Evolutionary conservation across 352 stramenopile genomes (phyloP).

Genomic region (Globisporangium alternatum): DNA sequence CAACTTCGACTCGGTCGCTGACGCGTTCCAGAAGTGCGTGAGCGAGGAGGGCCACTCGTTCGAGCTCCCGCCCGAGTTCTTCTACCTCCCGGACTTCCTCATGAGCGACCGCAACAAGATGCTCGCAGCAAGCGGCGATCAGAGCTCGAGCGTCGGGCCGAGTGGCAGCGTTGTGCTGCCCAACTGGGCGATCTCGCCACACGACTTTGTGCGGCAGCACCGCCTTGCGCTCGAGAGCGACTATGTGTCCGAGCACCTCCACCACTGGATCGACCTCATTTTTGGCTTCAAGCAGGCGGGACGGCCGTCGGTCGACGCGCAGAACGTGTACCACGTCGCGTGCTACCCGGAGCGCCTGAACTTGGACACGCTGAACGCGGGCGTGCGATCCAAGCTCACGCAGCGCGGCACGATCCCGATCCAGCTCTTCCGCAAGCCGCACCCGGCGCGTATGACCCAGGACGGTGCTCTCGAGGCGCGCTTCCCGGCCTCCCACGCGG

Average conservation of each 20-base stretch:
- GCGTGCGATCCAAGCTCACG: constrained; percentile 55
- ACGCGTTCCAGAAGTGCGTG: constrained; percentile 56
- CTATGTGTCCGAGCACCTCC: constrained; percentile 96
- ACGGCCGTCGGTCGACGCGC: constrained; percentile 70
- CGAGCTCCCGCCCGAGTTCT: constrained; percentile 81
- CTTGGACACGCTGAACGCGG: constrained; percentile 56
- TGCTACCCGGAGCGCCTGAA: constrained; percentile 79
- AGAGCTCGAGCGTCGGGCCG: constrained; percentile 43
- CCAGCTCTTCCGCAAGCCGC: constrained; percentile 76
- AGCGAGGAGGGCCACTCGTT: constrained; percentile 58
- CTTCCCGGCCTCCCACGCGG: constrained; percentile 67
- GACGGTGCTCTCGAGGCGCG: constrained; percentile 71
- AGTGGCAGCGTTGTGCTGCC: constrained; percentile 91
- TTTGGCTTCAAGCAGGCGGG: constrained; percentile 98
- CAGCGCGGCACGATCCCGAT: constrained; percentile 74
- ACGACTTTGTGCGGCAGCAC: constrained; percentile 96
- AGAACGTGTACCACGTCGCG: constrained; percentile 93
- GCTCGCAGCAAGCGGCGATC: constrained; percentile 38
- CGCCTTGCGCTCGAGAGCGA: constrained; percentile 97
- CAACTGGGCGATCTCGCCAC: constrained; percentile 93
- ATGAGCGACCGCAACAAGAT: constrained; percentile 66
- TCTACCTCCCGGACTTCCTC: constrained; percentile 73
- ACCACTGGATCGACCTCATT: constrained; percentile 99
- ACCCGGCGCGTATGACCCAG: constrained; percentile 69
- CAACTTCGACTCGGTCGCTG: constrained; percentile 60